Evolutionary conservation across 768 basidiomycete species (phyloP).

Genomic region (Tulasnella sp.): DNA sequence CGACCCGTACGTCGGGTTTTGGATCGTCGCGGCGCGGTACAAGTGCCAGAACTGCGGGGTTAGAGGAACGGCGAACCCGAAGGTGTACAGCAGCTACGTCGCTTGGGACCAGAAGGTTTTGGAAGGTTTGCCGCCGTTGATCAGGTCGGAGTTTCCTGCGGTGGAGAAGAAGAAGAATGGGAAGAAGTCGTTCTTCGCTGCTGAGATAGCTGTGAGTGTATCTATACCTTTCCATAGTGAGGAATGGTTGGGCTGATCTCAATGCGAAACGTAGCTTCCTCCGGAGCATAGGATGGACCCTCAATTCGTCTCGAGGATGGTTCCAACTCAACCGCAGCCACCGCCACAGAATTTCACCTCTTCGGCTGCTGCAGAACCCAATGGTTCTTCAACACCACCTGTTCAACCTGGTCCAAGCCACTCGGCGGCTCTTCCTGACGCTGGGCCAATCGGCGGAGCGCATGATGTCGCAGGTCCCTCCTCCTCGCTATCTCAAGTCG

Average conservation of each 20-base stretch:
- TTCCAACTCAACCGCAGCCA: background rate
- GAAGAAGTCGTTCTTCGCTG: background rate
- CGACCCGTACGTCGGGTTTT: slow-evolving; percentile 11
- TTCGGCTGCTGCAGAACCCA: background rate
- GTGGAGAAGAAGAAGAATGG: background rate
- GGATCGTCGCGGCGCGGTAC: slow-evolving; percentile 11
- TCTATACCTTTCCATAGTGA: background rate
- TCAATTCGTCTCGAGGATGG: background rate
- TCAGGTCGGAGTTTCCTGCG: slow-evolving; percentile 20
- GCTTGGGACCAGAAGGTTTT: slow-evolving; percentile 16
- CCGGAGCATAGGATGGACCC: background rate
- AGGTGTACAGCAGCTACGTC: background rate
- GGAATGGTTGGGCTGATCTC: background rate
- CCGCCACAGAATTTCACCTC: background rate
- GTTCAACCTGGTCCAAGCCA: background rate
- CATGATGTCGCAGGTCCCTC: background rate
- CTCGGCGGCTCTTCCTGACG: background rate
- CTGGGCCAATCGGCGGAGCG: background rate
- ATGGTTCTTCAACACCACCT: background rate
- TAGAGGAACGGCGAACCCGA: background rate
- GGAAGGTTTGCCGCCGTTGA: background rate
- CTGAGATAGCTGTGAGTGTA: background rate
- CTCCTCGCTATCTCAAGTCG: background rate
- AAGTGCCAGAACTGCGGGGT: background rate
- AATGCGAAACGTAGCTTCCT: background rate